Evolutionary conservation across 257 asterid species (phyloP), one percentile per base, ranked within the genome.

Genomic region (Ilex asprella): DNA sequence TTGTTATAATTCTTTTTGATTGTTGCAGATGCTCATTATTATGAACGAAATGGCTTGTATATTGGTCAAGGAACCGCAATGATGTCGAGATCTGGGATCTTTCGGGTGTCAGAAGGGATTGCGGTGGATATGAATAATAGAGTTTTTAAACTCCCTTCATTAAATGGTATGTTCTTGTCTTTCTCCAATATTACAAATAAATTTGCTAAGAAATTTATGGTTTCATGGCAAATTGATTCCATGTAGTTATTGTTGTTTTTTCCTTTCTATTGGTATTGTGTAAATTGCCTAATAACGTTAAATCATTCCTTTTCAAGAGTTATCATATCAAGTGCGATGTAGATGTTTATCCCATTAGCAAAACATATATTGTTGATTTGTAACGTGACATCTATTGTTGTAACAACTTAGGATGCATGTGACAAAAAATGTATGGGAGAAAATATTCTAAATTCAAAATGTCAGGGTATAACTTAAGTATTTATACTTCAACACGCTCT

Each of bases 41-140:
- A 55, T 50, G 94, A 92, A 78, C 71, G 99, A 67, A 70, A 54
- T 35, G 97, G 99, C 56, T 87, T 89, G 61, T 92, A 85, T 71
- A 86, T 92, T 75, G 99, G 99, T 67, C 89, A 87, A 82, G 99
- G 96, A 76, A 74, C 81, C 39, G 68, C 94, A 67, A 85, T 79
- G 94, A 56, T 92, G 82, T 86, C 99, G 59, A 82, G 99, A 79
- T 79, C 97, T 70, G 96, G 97, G 75, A 69, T 92, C 76, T 92
- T 92, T 66, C 84, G 99, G 57, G 99, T 15, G 47, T 51, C 89
- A 46, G 69, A 70, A 75, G 99, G 99, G 63, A 78, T 87, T 73
- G 99, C 95, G 13, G 78, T 92, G 67, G 80, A 85, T 78, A 67
- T 92, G 95, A 61, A 67, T 68, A 69, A 80, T 66, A 85, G 99